Base-by-base conservation (phyloP, 1,139 yeast species). In the Taiozyma sp. region DNA sequence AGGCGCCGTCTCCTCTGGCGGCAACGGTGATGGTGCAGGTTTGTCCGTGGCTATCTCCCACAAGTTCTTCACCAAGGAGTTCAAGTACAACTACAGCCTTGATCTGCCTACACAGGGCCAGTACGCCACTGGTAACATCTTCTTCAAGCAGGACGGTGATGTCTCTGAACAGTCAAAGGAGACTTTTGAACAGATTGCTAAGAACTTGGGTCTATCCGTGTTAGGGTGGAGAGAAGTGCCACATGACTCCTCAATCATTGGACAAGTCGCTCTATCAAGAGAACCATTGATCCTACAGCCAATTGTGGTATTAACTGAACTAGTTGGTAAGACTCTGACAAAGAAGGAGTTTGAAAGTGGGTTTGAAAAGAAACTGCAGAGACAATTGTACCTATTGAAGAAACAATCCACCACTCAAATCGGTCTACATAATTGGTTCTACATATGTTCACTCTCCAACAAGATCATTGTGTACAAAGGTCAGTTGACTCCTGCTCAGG, bases 1-100 rank as follows among this genome's bases (percentile, higher is more conserved):
- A 73, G 99, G 99, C 66, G 99, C 99, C 46, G 97, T 91, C 56
- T 88, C 89, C 35, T 83, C 95, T 45, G 96, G 90, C 66, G 96
- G 98, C 30, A 97, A 93, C 67, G 99, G 99, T 71, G 99, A 93
- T 68, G 99, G 99, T 71, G 99, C 99, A 43, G 99, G 99, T 68
- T 90, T 93, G 56, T 81, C 93, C 79, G 81, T 95, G 48, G 86
- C 96, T 43, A 83, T 93, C 57, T 97, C 98, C 43, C 97, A 91
- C 72, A 83, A 79, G 59, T 88, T 93, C 68, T 82, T 93, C 74
- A 70, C 71, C 55, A 81, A 93, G 67, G 98, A 93, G 71, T 91
- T 91, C 69, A 80, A 81, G 61, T 68, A 76, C 62, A 80, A 79
- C 65, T 79, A 81, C 64, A 74, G 80, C 60, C 68, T 83, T 51